Evolutionary conservation across 257 asterid genomes (phyloP), one percentile per base, ranked within the genome.

Genomic region (Gentiana straminea): DNA sequence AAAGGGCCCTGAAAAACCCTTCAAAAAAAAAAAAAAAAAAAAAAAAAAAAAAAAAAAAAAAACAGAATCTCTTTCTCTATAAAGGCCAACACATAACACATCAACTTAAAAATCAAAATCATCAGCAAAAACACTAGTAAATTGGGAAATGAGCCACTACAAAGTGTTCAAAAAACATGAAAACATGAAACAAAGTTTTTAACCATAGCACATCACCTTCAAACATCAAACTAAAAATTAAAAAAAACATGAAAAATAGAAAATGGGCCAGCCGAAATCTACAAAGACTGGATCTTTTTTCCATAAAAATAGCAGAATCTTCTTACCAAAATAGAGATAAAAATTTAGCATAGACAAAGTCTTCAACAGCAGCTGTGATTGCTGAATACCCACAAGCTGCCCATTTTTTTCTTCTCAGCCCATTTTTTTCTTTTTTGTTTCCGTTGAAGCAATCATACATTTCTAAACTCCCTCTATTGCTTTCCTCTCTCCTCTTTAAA

Each of bases 321-420:
- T 33, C 64, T 53, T 64, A 55, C 71, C 62, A 47, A 45, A 49
- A 57, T 51, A 48, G 24, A 53, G 57, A 39, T 60, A 60, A 36
- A 50, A 65, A 13, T 56, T 39, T 38, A 69, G 49, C 54, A 45
- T 48, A 24, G 43, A 41, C 76, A 68, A 67, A 72, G 56, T 72
- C 73, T 78, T 68, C 68, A 67, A 67, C 73, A 80, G 88, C 84
- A 79, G 89, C 89, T 69, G 77, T 59, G 79, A 77, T 65, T 73
- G 59, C 24, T 61, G 62, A 58, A 74, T 73, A 74, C 52, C 75
- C 73, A 63, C 66, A 45, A 80, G 84, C 93, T 75, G 86, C 86
- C 58, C 70, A 24, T 24, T 37, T 59, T 43, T 60, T 67, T 58
- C 66, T 65, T 64, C 59, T 74, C 66, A 79, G 74, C 75, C 86